Evolutionary conservation across 2,329 filamentous ascomycete genomes (phyloP).

Genomic region (Trichoderma oligosporum): DNA sequence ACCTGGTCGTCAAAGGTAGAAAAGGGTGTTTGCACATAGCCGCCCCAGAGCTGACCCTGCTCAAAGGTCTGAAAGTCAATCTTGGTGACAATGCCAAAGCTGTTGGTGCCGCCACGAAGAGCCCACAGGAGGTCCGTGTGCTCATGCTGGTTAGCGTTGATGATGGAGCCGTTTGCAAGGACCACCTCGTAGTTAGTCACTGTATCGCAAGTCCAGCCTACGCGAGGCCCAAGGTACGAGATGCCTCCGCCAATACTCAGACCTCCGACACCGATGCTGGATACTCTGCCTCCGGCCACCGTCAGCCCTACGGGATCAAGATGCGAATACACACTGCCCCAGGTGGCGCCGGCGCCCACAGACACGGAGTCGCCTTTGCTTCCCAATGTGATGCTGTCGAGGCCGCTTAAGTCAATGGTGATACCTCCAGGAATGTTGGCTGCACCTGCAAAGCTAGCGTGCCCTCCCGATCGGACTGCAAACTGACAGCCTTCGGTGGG

Average conservation of each 20-base stretch:
- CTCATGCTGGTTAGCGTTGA: conserved; percentile 39
- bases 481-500: conserved; percentile 21
- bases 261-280: conserved; percentile 26
- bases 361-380: conserved; percentile 19
- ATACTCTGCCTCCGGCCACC: conserved; percentile 26
- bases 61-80: conserved; percentile 41
- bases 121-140: conserved; percentile 56
- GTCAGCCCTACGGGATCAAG: conserved; percentile 22
- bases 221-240: conserved; percentile 19
- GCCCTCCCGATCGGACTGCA: conserved; percentile 35
- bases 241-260: conserved; percentile 26
- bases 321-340: conserved; percentile 25
- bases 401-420: conserved; percentile 27
- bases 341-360: conserved; percentile 24
- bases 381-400: conserved; percentile 26
- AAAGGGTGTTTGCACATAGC: conserved; percentile 30
- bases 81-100: conserved; percentile 53
- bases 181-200: conserved; percentile 28
- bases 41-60: conserved; percentile 38
- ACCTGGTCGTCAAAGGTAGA: conserved; percentile 22
- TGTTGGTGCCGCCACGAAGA: conserved; percentile 52
- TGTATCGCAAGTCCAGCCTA: conserved; percentile 19
- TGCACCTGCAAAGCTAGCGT: conserved; percentile 28
- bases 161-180: conserved; percentile 41
- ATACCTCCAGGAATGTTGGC: conserved; percentile 30